phyloP scores from a whole-genome alignment of 2,329 filamentous ascomycete species.

The Clonostachys rhizophaga region DNA sequence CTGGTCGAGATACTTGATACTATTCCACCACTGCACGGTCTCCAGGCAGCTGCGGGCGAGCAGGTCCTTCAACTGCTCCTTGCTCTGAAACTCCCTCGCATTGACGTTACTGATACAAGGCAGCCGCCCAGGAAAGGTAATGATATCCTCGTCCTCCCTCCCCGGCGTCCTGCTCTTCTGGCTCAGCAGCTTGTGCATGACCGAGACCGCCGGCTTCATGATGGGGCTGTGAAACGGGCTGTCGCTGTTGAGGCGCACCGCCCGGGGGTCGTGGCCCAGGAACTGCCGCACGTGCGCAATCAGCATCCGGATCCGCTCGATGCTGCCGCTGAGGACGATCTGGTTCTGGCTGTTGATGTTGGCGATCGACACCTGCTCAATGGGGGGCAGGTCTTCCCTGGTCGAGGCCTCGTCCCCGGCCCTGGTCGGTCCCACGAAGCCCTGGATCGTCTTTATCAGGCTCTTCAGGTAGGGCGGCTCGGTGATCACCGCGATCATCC shows the following conservation, averaged over 20 bases:
- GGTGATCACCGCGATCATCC: slow-evolving; percentile 91
- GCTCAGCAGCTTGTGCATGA: slow-evolving; percentile 66
- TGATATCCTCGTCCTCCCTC: slow-evolving; percentile 53
- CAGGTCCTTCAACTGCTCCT: slow-evolving; percentile 71
- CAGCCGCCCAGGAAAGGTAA: slow-evolving; percentile 70
- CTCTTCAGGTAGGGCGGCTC: slow-evolving; percentile 70
- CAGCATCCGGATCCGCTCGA: slow-evolving; percentile 75
- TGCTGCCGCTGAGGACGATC: slow-evolving; percentile 86
- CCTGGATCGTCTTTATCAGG: slow-evolving; percentile 70
- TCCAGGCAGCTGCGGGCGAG: slow-evolving; percentile 81
- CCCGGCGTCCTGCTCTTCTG: slow-evolving; percentile 49
- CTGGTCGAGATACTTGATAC: slow-evolving; percentile 83
- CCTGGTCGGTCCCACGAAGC: slow-evolving; percentile 68
- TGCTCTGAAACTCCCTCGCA: slow-evolving; percentile 69
- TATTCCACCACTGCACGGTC: slow-evolving; percentile 93
- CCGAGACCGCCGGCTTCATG: slow-evolving; percentile 77
- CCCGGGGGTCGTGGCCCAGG: slow-evolving; percentile 83
- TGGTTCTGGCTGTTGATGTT: slow-evolving; percentile 97
- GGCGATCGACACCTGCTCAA: slow-evolving; percentile 84
- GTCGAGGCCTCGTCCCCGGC: slow-evolving; percentile 65
- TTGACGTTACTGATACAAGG: slow-evolving; percentile 86
- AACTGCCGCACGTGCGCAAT: slow-evolving; percentile 85
- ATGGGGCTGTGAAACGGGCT: slow-evolving; percentile 88
- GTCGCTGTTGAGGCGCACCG: slow-evolving; percentile 81
- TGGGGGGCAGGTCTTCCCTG: slow-evolving; percentile 63